These are phyloP conservation scores for Phialophora verrucosa DNA, from an alignment of 2,329 filamentous ascomycete species.

Conservation along the genomic window DNA sequence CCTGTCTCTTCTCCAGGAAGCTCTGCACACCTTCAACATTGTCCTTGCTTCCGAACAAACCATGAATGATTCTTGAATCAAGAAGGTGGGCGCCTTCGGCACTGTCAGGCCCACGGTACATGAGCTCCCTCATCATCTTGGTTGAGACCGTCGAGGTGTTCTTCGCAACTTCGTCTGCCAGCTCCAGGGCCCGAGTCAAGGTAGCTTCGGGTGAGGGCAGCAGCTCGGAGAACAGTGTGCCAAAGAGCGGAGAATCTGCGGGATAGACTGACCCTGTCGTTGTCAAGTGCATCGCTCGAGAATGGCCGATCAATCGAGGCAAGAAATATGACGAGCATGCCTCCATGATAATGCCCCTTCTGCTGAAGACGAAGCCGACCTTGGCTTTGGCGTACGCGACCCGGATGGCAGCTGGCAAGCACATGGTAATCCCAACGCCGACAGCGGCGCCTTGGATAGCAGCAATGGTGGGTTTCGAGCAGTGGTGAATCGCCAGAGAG, in stretches of 20 bases:
- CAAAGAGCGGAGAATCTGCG: constrained; percentile 57
- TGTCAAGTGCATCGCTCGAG: constrained; percentile 66
- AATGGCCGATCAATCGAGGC: constrained; percentile 68
- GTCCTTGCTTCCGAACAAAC: constrained; percentile 58
- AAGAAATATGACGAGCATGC: constrained; percentile 72
- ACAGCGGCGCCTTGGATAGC: constrained; percentile 66
- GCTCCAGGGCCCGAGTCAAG: constrained; percentile 66
- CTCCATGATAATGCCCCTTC: constrained; percentile 72
- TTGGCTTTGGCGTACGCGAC: constrained; percentile 63
- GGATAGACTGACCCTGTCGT: constrained; percentile 69
- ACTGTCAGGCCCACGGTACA: constrained; percentile 61
- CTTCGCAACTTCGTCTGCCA: constrained; percentile 69
- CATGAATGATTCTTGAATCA: constrained; percentile 57
- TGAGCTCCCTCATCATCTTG: constrained; percentile 72
- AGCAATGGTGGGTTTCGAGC: constrained; percentile 64
- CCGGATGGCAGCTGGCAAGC: constrained; percentile 60
- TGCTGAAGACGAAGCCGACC: constrained; percentile 73
- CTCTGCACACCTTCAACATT: constrained; percentile 70
- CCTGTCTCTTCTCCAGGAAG: constrained; percentile 72
- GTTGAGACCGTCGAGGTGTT: constrained; percentile 70
- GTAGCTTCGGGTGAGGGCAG: constrained; percentile 65
- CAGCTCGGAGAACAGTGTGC: constrained; percentile 69
- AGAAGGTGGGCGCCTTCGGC: constrained; percentile 74
- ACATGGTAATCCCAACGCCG: constrained; percentile 67
- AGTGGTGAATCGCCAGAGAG: constrained; percentile 61